Percentiles rank a stretch among this genome's conserved stretches.
Conservation (phyloP, 768 basidiomycete genomes). For the Suillus bovinus region DNA sequence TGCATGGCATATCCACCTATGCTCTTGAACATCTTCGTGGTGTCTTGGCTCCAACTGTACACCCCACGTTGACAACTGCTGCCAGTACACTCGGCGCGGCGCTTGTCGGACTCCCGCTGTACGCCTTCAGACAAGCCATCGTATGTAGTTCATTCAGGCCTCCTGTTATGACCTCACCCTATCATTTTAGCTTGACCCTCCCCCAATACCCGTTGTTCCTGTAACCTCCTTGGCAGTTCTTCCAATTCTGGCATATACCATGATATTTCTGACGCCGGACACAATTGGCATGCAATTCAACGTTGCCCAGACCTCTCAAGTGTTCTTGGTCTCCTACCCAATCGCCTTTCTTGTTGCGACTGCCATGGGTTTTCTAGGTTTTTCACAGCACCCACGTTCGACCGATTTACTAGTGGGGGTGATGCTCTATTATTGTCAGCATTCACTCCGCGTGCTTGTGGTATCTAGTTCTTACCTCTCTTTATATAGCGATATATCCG, state of each 20-base stretch:
- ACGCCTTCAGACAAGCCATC: conserved; percentile 56
- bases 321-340: conserved; percentile 61
- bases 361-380: conserved; percentile 60
- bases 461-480: not conserved
- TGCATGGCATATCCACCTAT: conserved; percentile 60
- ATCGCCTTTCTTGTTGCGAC: conserved; percentile 47
- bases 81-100: conserved; percentile 63
- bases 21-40: conserved; percentile 64
- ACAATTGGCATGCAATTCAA: conserved; percentile 48
- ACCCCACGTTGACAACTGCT: conserved; percentile 54
- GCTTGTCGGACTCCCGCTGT: conserved; percentile 62
- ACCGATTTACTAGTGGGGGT: conserved; percentile 58
- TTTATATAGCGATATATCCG: conserved; percentile 51
- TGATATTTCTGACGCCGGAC: conserved; percentile 61
- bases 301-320: conserved; percentile 52
- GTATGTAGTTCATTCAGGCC: conserved; percentile 38
- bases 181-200: conserved; percentile 46
- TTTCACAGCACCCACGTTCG: conserved; percentile 59
- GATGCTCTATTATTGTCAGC: conserved; percentile 66
- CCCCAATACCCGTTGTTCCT: conserved; percentile 53
- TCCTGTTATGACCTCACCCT: not conserved
- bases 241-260: conserved; percentile 60
- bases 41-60: conserved; percentile 57
- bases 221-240: conserved; percentile 57
- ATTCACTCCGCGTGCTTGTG: not conserved